Evolutionary conservation across 768 basidiomycete species (phyloP), one percentile per base, ranked within the genome.

Genomic region (Pleurotus tuber-regium): DNA sequence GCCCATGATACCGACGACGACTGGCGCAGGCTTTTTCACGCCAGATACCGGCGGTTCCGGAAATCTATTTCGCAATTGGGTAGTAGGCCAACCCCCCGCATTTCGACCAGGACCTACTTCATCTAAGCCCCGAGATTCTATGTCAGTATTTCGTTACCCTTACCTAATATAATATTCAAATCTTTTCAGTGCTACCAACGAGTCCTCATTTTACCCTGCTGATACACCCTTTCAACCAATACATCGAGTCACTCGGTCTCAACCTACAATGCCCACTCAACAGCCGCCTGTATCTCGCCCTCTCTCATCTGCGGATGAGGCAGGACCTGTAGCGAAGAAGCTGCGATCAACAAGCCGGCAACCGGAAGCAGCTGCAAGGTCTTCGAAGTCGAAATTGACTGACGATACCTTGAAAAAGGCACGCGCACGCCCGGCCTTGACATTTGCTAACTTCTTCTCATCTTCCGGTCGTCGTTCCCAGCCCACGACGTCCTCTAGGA

Each of bases 371-470:
- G 76, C 78, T 65, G 66, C 62, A 59, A 84, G 81, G 66, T 64
- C 70, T 52, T 66, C 75, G 46, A 85, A 84, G 67, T 68, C 78
- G 57, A 89, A 86, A 76, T 67, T 78, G 61, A 72, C 71, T 64
- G 85, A 86, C 71, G 84, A 87, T 69, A 80, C 83, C 68, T 74
- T 78, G 78, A 89, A 88, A 87, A 90, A 91, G 88, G 89, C 84
- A 88, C 83, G 87, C 84, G 83, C 82, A 78, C 86, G 84, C 83
- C 84, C 84, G 85, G 86, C 83, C 79, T 79, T 87, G 80, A 84
- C 80, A 75, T 82, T 86, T 85, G 78, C 83, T 87, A 87, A 87
- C 75, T 77, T 86, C 77, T 86, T 87, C 87, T 89, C 86, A 87
- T 87, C 84, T 73, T 80, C 82, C 71, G 79, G 80, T 83, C 84